phyloP scores from a whole-genome alignment of 495 filamentous ascomycete species.

The Podospora pseudocomata region DNA sequence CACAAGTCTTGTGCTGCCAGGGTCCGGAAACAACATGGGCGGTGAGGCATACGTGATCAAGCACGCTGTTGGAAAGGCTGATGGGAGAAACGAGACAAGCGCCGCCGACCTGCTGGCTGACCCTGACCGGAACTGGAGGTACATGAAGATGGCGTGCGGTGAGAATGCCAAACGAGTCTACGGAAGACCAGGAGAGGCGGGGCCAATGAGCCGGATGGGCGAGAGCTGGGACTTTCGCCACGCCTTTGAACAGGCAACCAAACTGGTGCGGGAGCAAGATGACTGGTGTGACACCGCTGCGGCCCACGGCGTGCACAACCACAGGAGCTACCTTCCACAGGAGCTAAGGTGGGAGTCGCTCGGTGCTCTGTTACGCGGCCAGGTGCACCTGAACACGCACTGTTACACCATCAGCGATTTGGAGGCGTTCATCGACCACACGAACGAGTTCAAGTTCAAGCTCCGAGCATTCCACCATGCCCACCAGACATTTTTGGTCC shows the following conservation, averaged over 20 bases:
- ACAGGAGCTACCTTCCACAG: constrained; percentile 47
- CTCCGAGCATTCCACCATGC: constrained; percentile 64
- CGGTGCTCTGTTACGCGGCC: constrained; percentile 55
- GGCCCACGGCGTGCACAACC: constrained; percentile 35
- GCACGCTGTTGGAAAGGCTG: constrained; percentile 47
- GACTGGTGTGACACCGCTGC: constrained; percentile 56
- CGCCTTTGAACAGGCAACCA: constrained; percentile 55
- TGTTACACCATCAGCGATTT: constrained; percentile 65
- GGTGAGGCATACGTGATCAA: constrained; percentile 64
- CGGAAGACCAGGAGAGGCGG: constrained; percentile 38
- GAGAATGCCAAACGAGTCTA: constrained; percentile 60
- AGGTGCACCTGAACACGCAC: constrained; percentile 61
- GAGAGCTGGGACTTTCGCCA: constrained; percentile 63
- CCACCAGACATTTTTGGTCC: constrained; percentile 57
- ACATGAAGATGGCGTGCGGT: constrained; percentile 71
- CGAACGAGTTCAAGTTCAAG: constrained; percentile 61
- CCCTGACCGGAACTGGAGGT: constrained; percentile 50
- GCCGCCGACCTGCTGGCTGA: constrained; percentile 46
- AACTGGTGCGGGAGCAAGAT: constrained; percentile 51
- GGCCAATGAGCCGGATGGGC: constrained; percentile 49
- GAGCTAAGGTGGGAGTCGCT: constrained; percentile 57
- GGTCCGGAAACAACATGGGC: constrained; percentile 63
- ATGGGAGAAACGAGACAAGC: constrained; percentile 53
- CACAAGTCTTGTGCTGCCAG: constrained; percentile 61
- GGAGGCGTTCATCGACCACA: constrained; percentile 59